A percentile compares a stretch with the other conserved stretches of the same genome.
phyloP scores from a whole-genome alignment of 192 early-diverging fungal species.

The Rhizophagus clarus region DNA sequence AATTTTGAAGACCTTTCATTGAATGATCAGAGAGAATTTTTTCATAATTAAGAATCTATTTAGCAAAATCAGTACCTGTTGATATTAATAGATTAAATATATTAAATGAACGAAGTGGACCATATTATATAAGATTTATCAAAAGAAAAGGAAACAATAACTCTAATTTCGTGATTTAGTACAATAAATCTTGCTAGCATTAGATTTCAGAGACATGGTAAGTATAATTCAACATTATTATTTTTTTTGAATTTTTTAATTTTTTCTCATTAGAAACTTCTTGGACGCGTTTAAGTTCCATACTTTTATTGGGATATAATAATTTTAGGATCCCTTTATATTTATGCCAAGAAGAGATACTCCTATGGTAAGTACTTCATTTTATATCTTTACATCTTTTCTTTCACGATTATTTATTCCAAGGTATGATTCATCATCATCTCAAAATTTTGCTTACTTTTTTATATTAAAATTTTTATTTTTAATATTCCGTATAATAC shows the following conservation, averaged over 20 bases:
- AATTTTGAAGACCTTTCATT: background rate
- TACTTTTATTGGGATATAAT: background rate
- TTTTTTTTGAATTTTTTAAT: background rate
- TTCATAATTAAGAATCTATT: background rate
- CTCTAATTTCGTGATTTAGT: background rate
- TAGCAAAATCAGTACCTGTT: background rate
- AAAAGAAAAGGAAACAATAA: constrained; percentile 1
- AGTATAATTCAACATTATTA: background rate
- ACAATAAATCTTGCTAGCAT: background rate
- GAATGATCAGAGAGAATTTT: background rate
- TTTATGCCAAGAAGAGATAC: background rate
- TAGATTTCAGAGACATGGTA: background rate
- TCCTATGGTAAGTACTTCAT: background rate
- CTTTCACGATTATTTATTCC: background rate
- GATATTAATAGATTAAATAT: background rate
- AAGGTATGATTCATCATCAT: background rate
- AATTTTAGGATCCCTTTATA: background rate
- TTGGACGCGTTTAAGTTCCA: background rate
- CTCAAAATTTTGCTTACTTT: background rate
- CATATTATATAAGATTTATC: constrained; percentile 3
- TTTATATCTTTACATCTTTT: background rate
- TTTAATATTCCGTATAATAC: background rate
- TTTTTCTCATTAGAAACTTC: background rate
- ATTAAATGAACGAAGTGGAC: background rate
- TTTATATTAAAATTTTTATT: background rate